Evolutionary conservation across 768 basidiomycete species (phyloP).

Genomic region (Crucibulum laeve): DNA sequence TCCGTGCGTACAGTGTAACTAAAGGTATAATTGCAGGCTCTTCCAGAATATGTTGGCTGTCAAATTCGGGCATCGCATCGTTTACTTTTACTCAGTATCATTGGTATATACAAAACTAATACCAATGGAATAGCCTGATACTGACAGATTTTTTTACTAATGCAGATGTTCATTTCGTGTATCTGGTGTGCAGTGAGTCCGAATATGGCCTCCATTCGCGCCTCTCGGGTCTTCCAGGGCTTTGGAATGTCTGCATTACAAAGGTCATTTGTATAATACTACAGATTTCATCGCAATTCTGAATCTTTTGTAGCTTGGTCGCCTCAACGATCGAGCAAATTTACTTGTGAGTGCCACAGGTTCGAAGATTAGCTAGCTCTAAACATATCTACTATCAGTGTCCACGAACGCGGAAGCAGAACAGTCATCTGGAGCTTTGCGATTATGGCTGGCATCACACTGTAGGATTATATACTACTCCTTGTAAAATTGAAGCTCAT

Average conservation of each 20-base stretch:
- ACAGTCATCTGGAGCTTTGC: constrained; percentile 41
- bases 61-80: constrained; percentile 42
- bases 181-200: constrained; percentile 42
- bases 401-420: constrained; percentile 39
- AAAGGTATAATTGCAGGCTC: constrained; percentile 18
- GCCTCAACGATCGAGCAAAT: constrained; percentile 40
- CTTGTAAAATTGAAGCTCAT: neutral
- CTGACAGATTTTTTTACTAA: neutral
- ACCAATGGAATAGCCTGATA: neutral
- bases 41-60: constrained; percentile 33
- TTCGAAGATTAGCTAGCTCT: neutral
- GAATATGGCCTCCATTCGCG: constrained; percentile 33
- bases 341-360: constrained; percentile 22
- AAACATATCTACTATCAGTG: constrained; percentile 14
- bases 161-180: constrained; percentile 38
- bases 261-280: constrained; percentile 19
- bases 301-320: constrained; percentile 22
- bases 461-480: constrained; percentile 19
- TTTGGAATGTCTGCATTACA: constrained; percentile 41
- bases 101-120: constrained; percentile 20
- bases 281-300: neutral
- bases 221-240: constrained; percentile 40
- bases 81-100: constrained; percentile 34
- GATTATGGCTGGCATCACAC: constrained; percentile 36
- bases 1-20: neutral